Evolutionary conservation across 2,329 filamentous ascomycete species (phyloP).

Genomic region (Colletotrichum salicis): DNA sequence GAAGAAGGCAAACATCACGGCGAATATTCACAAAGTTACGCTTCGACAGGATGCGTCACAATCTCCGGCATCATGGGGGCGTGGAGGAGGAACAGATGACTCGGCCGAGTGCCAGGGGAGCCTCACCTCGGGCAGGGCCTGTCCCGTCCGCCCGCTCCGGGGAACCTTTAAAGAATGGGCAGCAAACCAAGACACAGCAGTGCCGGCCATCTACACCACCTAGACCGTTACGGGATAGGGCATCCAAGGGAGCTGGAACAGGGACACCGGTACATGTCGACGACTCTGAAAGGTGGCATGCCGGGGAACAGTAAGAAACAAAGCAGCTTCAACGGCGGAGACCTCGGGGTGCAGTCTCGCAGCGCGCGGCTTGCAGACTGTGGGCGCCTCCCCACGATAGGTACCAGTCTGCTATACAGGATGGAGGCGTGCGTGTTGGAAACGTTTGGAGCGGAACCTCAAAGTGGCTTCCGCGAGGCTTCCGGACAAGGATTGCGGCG

Average conservation of each 20-base stretch:
- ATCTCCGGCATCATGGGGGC: not conserved
- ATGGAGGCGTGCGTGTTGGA: not conserved
- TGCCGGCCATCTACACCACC: slow-evolving; percentile 5
- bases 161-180: slow-evolving; percentile 25
- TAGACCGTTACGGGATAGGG: slow-evolving; percentile 10
- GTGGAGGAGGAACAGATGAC: slow-evolving; percentile 10
- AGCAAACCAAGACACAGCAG: slow-evolving; percentile 16
- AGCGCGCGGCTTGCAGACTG: not conserved
- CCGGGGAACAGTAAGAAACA: not conserved
- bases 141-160: slow-evolving; percentile 31
- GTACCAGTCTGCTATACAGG: not conserved
- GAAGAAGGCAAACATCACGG: not conserved
- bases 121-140: slow-evolving; percentile 15
- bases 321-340: not conserved
- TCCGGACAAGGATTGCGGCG: slow-evolving; percentile 13
- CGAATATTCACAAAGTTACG: not conserved
- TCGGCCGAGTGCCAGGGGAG: slow-evolving; percentile 28
- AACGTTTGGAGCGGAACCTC: slow-evolving; percentile 6
- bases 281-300: not conserved
- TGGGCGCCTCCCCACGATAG: not conserved
- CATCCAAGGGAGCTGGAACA: slow-evolving; percentile 14
- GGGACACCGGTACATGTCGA: slow-evolving; percentile 5
- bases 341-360: not conserved
- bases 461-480: slow-evolving; percentile 21
- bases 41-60: not conserved